phyloP scores from a whole-genome alignment of 768 basidiomycete species.

The Stropharia rugosoannulata region DNA sequence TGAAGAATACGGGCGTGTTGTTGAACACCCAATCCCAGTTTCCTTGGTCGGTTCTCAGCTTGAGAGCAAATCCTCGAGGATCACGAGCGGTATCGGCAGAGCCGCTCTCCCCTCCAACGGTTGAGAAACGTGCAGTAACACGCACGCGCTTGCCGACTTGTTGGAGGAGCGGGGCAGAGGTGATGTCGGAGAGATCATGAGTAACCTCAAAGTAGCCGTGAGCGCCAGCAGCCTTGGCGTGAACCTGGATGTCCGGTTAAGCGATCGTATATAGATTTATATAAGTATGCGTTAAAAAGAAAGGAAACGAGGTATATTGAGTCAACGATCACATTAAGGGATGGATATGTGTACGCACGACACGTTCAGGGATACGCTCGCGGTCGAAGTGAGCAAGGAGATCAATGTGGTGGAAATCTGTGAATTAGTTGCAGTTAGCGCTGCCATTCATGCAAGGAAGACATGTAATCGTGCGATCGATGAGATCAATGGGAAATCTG shows the following conservation, averaged over 20 bases:
- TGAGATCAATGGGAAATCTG: no score
- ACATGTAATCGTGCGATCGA: no score
- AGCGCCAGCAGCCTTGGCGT: slow-evolving; percentile 90
- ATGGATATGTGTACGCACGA: slow-evolving; percentile 44
- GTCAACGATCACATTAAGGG: no score
- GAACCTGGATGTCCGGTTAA: slow-evolving; percentile 55
- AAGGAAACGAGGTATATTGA: no score
- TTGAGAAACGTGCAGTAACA: slow-evolving; percentile 87
- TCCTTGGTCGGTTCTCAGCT: slow-evolving; percentile 88
- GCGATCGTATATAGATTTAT: slow-evolving; percentile 3
- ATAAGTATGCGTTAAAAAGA: no score
- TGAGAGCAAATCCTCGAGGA: slow-evolving; percentile 89
- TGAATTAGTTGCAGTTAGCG: slow-evolving; percentile 8
- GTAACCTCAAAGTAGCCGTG: slow-evolving; percentile 94
- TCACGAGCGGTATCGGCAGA: slow-evolving; percentile 93
- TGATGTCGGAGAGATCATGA: slow-evolving; percentile 80
- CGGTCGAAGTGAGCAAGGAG: slow-evolving; percentile 90
- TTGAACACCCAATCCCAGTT: slow-evolving; percentile 93
- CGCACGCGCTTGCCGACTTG: slow-evolving; percentile 67
- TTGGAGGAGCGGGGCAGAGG: slow-evolving; percentile 67
- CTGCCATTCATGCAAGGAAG: not conserved
- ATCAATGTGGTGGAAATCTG: slow-evolving; percentile 89
- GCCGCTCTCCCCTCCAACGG: slow-evolving; percentile 87
- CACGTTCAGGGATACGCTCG: slow-evolving; percentile 95
- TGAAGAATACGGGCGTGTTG: slow-evolving; percentile 91